Evolutionary conservation across 192 early-diverging fungal genomes (phyloP).

Genomic region (Jimgerdemannia flammicorona): DNA sequence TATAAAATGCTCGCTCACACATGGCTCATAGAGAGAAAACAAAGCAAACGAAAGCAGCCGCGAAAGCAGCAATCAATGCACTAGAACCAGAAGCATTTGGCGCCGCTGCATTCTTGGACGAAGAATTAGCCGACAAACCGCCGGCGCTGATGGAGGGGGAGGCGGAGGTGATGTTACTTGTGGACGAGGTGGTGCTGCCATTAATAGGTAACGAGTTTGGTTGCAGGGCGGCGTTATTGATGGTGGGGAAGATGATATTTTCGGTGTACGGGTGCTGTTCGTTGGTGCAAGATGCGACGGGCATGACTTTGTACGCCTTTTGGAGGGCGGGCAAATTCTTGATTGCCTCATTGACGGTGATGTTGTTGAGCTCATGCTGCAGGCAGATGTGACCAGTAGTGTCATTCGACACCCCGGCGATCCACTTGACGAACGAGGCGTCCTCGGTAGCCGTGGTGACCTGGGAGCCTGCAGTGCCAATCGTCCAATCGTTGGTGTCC

Average conservation of each 20-base stretch:
- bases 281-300: conserved; percentile 29
- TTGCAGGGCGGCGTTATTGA: no score
- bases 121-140: no score
- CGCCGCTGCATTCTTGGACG: no score
- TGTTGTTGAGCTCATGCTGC: conserved; percentile 40
- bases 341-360: conserved; percentile 35
- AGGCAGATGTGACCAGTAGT: conserved; percentile 35
- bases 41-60: no score
- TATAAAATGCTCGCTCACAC: no score
- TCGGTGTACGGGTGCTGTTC: conserved; percentile 35
- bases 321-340: conserved; percentile 38
- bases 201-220: no score
- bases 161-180: no score
- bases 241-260: conserved; percentile 6
- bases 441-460: conserved; percentile 29
- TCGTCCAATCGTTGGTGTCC: conserved; percentile 51
- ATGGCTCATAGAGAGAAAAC: no score
- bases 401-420: conserved; percentile 32
- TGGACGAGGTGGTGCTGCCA: no score
- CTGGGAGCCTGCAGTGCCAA: conserved; percentile 12
- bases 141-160: no score
- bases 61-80: no score
- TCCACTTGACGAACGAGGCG: conserved; percentile 38
- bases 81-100: no score
- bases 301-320: conserved; percentile 28